Evolutionary conservation across 108 stramenopile species (phyloP), one percentile per base, ranked within the genome.

Genomic region (Stephanodiscus minutulus): DNA sequence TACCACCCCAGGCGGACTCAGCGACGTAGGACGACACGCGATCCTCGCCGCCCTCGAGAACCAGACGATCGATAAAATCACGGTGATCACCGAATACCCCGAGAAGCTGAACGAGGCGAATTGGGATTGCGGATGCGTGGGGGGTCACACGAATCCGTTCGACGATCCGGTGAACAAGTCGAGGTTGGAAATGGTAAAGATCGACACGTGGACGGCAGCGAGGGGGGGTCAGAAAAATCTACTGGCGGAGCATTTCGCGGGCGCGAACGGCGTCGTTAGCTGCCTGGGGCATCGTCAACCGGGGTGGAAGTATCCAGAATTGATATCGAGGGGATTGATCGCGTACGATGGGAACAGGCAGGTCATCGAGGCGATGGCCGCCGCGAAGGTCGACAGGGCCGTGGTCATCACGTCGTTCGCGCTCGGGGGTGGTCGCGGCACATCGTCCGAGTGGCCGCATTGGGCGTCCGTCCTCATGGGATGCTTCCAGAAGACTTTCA

Each of bases 241-340:
- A n/a, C n/a, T n/a, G n/a, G n/a, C n/a, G n/a, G n/a, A n/a, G n/a
- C 73, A 82, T 55, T 72, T 90, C 41, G 55, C 70, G 46, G 87
- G 71, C 3, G 90, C 77, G 21, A 77, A 64, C 48, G 86, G 85
- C 2, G 86, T 93, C 28, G 70, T 93, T 48, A 83, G 85, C 25
- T 84, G 90, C 72, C 71, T 93, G 12, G 92, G 92, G 15, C 85
- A 89, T 72, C 87, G 92, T 35, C 88, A 91, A 61, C 79, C 85
- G 0, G 77, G 77, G 48, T 68, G 76, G 53, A 68, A 73, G 22
- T 35, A 88, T 55, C 41, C 56, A 1, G 76, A 77, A 55, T 57
- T 77, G 17, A 70, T 59, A 24, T 25, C 18, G 43, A 50, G 58
- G 31, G 76, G 76, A 21, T 49, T 77, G 43, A 43, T 83, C n/a